Conservation (phyloP, 495 filamentous ascomycete species). For the Penicillium atrosanguineum region DNA sequence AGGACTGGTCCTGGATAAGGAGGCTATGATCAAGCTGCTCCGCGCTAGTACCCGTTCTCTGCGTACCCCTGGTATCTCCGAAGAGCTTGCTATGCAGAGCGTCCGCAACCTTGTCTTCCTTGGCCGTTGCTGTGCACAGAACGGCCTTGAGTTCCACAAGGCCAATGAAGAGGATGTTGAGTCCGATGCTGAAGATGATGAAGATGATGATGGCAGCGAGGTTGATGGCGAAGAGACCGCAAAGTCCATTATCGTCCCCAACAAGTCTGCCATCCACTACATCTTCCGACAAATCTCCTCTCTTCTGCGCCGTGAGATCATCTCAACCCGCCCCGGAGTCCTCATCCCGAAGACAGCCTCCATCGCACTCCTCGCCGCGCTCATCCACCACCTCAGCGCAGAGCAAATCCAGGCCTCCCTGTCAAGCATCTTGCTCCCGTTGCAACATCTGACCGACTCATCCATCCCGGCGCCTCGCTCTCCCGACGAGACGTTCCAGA, state of each 20-base stretch:
- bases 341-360: conserved; percentile 72
- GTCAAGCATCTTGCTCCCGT: conserved; percentile 65
- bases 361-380: conserved; percentile 65
- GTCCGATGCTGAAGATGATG: conserved; percentile 43
- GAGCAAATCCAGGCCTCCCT: conserved; percentile 59
- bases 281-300: conserved; percentile 72
- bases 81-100: conserved; percentile 67
- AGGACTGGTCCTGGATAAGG: conserved; percentile 63
- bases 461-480: conserved; percentile 67
- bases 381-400: conserved; percentile 54
- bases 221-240: conserved; percentile 34
- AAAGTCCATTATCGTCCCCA: conserved; percentile 12
- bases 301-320: conserved; percentile 73
- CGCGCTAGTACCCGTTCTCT: conserved; percentile 63
- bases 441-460: conserved; percentile 80
- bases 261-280: conserved; percentile 59
- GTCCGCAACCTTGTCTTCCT: conserved; percentile 79
- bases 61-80: conserved; percentile 59
- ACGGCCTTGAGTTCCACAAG: conserved; percentile 51
- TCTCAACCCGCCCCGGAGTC: conserved; percentile 56
- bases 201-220: conserved; percentile 19
- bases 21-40: conserved; percentile 65
- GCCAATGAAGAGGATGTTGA: conserved; percentile 35
- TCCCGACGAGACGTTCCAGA: conserved; percentile 62
- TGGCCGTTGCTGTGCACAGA: conserved; percentile 63